Evolutionary conservation across 345 rosid genomes (phyloP).

Genomic region (Camelina sativa): DNA sequence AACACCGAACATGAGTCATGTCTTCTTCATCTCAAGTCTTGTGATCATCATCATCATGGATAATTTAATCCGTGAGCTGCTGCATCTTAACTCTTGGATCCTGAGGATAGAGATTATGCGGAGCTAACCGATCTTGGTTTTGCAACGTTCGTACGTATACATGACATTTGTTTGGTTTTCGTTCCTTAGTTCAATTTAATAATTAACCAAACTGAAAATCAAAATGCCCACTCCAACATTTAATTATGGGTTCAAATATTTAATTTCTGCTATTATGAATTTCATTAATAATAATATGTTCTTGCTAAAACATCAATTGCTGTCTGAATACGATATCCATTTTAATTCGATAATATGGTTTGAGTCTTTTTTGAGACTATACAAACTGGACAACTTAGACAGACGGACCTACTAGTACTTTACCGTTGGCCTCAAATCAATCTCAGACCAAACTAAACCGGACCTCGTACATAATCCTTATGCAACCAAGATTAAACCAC

Average conservation of each 20-base stretch:
- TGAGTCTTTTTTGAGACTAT: background rate
- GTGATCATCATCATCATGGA: slow-evolving; percentile 10
- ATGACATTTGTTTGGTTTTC: background rate
- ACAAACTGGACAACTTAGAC: background rate
- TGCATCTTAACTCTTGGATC: background rate
- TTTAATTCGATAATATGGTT: background rate
- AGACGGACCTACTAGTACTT: background rate
- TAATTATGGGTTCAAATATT: no score
- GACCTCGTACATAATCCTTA: background rate
- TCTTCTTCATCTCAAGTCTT: background rate
- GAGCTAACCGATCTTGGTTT: slow-evolving; percentile 10
- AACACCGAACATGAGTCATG: background rate
- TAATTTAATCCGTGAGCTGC: background rate
- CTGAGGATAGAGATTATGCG: background rate
- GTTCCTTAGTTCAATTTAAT: no score
- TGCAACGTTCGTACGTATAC: background rate
- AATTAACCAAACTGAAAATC: slow-evolving; percentile 1
- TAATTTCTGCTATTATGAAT: no score
- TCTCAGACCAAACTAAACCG: no score
- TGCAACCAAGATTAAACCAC: slow-evolving; percentile 16
- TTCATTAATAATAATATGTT: background rate
- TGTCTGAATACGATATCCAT: background rate
- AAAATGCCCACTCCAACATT: background rate
- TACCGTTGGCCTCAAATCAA: background rate
- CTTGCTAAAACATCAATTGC: background rate